Percentiles rank a stretch among this genome's conserved stretches.
These are phyloP conservation scores for Coniophora puteana DNA, from an alignment of 1,284 basidiomycete genomes.

Conservation along the genomic window DNA sequence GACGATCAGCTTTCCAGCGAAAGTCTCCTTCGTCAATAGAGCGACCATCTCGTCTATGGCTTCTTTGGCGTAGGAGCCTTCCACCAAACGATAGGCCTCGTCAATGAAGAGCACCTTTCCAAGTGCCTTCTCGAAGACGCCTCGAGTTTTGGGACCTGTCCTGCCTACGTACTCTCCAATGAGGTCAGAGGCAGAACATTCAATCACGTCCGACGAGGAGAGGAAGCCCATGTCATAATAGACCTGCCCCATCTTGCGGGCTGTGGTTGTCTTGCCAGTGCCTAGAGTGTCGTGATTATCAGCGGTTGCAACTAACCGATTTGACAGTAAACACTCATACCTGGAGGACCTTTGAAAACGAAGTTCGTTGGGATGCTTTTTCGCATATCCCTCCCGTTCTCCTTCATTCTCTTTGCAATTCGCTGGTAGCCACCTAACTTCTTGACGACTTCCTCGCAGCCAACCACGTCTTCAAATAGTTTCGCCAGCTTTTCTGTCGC, in stretches of 20 bases:
- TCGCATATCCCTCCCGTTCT: constrained; percentile 37
- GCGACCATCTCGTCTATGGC: constrained; percentile 58
- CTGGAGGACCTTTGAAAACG: constrained; percentile 70
- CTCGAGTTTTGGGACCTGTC: constrained; percentile 52
- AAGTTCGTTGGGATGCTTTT: constrained; percentile 60
- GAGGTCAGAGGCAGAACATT: constrained; percentile 57
- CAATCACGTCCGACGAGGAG: constrained; percentile 46
- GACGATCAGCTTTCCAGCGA: constrained; percentile 48
- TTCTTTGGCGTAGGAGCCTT: constrained; percentile 55
- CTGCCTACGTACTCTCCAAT: constrained; percentile 58
- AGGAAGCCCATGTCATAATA: constrained; percentile 67
- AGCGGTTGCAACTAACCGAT: not conserved
- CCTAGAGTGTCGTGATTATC: not conserved
- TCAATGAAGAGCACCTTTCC: constrained; percentile 59
- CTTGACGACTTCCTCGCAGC: constrained; percentile 48
- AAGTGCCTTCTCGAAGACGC: constrained; percentile 49
- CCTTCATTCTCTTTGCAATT: constrained; percentile 41
- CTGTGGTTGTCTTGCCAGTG: constrained; percentile 32
- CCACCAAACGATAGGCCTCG: constrained; percentile 52
- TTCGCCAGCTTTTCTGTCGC: constrained; percentile 48
- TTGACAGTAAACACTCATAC: constrained; percentile 24
- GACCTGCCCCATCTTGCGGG: constrained; percentile 37
- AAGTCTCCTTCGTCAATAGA: constrained; percentile 47
- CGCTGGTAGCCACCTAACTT: constrained; percentile 50
- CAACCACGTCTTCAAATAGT: constrained; percentile 60